A percentile compares a stretch with the other conserved stretches of the same genome.
phyloP scores from a whole-genome alignment of 306 rosid species.

The Datisca glomerata region DNA sequence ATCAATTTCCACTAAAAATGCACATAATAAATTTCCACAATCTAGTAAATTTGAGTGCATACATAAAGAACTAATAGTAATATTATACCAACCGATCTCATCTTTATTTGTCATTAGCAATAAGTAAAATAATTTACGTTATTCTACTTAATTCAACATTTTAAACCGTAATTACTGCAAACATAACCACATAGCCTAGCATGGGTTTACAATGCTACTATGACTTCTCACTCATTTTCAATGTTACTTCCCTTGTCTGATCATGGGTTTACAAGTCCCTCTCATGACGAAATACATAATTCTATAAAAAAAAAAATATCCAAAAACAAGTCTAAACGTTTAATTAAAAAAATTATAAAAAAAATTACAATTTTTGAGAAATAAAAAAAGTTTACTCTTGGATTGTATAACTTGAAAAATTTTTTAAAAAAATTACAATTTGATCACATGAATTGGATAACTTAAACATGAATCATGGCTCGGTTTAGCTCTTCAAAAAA shows the following conservation, averaged over 20 bases:
- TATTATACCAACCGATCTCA: not conserved
- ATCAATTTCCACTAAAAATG: too few species aligned
- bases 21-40: not conserved
- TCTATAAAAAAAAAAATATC: too few species aligned
- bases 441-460: not conserved
- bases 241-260: too few species aligned
- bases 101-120: not conserved
- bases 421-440: not conserved
- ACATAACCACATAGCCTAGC: too few species aligned
- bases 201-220: too few species aligned
- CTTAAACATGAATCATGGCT: slow-evolving; percentile 8
- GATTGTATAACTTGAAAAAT: not conserved
- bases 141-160: too few species aligned
- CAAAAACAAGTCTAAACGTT: not conserved
- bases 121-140: too few species aligned
- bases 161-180: too few species aligned
- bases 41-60: not conserved
- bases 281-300: too few species aligned
- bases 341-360: not conserved
- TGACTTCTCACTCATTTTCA: too few species aligned
- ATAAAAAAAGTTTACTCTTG: not conserved
- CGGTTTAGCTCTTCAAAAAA: not conserved
- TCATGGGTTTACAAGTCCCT: too few species aligned
- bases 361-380: not conserved
- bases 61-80: not conserved